Base-by-base conservation (phyloP, 1,284 basidiomycete genomes). In the Cutaneotrichosporon cutaneum region DNA sequence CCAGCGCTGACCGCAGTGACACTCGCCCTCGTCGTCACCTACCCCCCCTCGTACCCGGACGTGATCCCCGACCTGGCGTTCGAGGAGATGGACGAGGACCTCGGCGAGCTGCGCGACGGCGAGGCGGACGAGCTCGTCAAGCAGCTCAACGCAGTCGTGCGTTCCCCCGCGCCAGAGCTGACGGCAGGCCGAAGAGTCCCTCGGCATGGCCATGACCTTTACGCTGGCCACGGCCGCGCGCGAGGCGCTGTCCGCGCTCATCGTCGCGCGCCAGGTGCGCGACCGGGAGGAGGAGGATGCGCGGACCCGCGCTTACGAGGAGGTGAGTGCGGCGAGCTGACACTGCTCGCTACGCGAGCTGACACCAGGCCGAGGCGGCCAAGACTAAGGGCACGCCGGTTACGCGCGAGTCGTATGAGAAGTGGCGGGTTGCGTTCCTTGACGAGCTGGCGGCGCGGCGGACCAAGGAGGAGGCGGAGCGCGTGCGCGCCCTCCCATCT, bases 161-260 rank as follows among this genome's bases (percentile, higher is more conserved):
- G 87, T 82, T 10, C 39, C 8, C 13, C 16, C 39, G 5, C 8
- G 18, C 4, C 60, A 18, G 13, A 0, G 24, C 54, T 56, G 27
- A 47, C 56, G 2, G 27, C 64, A 94, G 91, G 94, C 89, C 30
- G 86, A 90, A 73, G 94, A 97, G 73, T 94, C 91, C 70, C 75
- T 93, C 26, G 94, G 94, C 42, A 95, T 97, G 89, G 93, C 95
- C 2, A 97, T 98, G 94, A 94, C 93, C 13, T 99, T 97, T 75
- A 92, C 94, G 0, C 83, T 99, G 7, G 90, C 93, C 4, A 89
- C 91, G 3, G 89, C 92, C 70, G 84, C 97, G 51, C 85, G 90
- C 65, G 94, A 97, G 75, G 83, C 86, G 54, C 81, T 97, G 14
- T 85, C 87, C 3, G 74, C 76, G 16, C 79, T 94, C 33, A 84